phyloP scores from a whole-genome alignment of 2,329 filamentous ascomycete genomes.

The Hymenoscyphus repandus region DNA sequence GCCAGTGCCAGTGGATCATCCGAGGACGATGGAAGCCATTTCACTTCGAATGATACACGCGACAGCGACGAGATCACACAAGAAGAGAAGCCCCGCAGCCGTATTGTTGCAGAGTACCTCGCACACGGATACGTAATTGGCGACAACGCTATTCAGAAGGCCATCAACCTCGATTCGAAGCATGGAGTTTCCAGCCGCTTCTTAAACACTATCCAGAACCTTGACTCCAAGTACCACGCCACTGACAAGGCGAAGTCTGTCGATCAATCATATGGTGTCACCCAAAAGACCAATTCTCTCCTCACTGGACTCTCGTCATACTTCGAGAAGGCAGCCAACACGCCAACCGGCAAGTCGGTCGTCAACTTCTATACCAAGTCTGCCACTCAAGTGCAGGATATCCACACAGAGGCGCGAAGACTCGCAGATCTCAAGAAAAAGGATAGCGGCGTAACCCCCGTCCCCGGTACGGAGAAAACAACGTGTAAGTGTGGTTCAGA shows the following conservation, averaged over 20 bases:
- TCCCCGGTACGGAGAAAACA: constrained; percentile 35
- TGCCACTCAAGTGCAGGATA: constrained; percentile 86
- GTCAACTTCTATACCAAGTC: constrained; percentile 82
- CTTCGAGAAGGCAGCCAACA: constrained; percentile 88
- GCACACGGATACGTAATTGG: constrained; percentile 82
- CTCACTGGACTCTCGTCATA: constrained; percentile 71
- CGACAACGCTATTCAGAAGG: constrained; percentile 68
- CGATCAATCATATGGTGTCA: constrained; percentile 80
- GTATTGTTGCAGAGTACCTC: constrained; percentile 94
- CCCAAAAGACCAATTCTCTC: constrained; percentile 61
- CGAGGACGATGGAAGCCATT: constrained; percentile 53
- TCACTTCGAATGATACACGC: constrained; percentile 49
- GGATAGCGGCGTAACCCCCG: constrained; percentile 41
- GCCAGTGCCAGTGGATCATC: constrained; percentile 59
- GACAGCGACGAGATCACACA: constrained; percentile 72
- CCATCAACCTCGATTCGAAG: constrained; percentile 82
- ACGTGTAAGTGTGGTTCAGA: constrained; percentile 42
- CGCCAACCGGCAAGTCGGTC: constrained; percentile 82
- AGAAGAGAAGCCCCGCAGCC: constrained; percentile 92
- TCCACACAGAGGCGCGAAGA: constrained; percentile 84
- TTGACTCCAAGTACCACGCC: constrained; percentile 84
- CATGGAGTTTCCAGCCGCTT: constrained; percentile 83
- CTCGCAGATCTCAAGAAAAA: constrained; percentile 82
- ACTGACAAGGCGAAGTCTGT: constrained; percentile 78
- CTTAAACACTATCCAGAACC: constrained; percentile 65